phyloP scores from a whole-genome alignment of 2,329 filamentous ascomycete species.

The Scytalidium sp. region DNA sequence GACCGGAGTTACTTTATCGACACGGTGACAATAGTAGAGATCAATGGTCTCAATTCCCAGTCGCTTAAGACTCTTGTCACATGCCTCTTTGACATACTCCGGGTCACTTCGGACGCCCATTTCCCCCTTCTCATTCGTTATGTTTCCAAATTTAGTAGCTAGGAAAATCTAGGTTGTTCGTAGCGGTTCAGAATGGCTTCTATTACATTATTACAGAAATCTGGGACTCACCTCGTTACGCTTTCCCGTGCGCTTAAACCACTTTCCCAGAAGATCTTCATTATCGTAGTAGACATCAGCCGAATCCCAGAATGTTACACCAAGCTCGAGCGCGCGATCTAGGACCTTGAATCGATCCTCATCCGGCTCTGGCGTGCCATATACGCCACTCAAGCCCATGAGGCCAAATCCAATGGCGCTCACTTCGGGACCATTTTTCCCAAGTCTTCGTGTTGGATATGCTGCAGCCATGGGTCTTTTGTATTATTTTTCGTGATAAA shows the following conservation, averaged over 20 bases:
- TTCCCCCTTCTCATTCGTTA: slow-evolving; percentile 13
- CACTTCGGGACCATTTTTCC: slow-evolving; percentile 27
- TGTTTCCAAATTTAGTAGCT: slow-evolving; percentile 44
- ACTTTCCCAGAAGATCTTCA: slow-evolving; percentile 43
- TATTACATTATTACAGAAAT: too few relatives aligned
- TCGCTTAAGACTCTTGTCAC: slow-evolving; percentile 32
- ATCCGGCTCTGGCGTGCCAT: slow-evolving; percentile 20
- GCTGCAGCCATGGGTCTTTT: too few relatives aligned
- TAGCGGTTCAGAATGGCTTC: too few relatives aligned
- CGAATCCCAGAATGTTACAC: slow-evolving; percentile 30
- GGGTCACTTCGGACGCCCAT: slow-evolving; percentile 28
- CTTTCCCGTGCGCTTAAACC: slow-evolving; percentile 40
- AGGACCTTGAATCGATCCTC: slow-evolving; percentile 34
- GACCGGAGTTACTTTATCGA: slow-evolving; percentile 31
- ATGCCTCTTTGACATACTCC: slow-evolving; percentile 35
- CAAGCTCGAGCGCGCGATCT: slow-evolving; percentile 34
- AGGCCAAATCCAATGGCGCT: slow-evolving; percentile 26
- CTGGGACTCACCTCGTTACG: too few relatives aligned
- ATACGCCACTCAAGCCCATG: slow-evolving; percentile 23
- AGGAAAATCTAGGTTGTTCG: too few relatives aligned
- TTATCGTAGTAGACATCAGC: slow-evolving; percentile 34
- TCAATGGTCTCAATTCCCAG: slow-evolving; percentile 33
- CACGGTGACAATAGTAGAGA: slow-evolving; percentile 35
- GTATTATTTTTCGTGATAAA: too few relatives aligned
- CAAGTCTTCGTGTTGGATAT: slow-evolving; percentile 16